Conservation (phyloP, 768 basidiomycete species). For the Pisolithus orientalis region DNA sequence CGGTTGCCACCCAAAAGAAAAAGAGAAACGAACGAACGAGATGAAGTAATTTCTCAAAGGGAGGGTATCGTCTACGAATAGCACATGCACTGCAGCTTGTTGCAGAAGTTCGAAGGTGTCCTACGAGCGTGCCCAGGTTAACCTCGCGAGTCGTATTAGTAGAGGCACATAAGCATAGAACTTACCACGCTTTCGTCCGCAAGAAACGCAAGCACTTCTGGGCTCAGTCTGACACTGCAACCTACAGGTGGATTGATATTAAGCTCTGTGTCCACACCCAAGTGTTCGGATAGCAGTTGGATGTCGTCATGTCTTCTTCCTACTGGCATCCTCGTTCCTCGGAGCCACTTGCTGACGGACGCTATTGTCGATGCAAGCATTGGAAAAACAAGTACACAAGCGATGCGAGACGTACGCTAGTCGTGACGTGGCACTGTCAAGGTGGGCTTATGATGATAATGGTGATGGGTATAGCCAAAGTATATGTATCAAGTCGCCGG, state of each 20-base stretch:
- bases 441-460: no score
- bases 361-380: no score
- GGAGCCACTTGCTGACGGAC: no score
- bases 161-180: neutral
- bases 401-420: no score
- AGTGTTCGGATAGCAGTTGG: constrained; percentile 1
- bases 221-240: constrained; percentile 26
- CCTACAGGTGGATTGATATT: constrained; percentile 16
- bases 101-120: constrained; percentile 26
- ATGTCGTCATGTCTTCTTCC: neutral
- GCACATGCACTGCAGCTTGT: constrained; percentile 29
- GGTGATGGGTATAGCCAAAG: no score
- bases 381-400: no score
- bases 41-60: constrained; percentile 54
- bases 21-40: constrained; percentile 25
- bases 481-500: no score
- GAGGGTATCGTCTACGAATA: constrained; percentile 34
- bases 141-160: no score
- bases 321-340: no score
- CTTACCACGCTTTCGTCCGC: constrained; percentile 26
- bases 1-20: neutral
- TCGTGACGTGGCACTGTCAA: no score
- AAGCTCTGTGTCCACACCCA: constrained; percentile 5
- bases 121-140: constrained; percentile 9
- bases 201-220: constrained; percentile 33